Percentiles rank a stretch among this genome's conserved stretches.
These are phyloP conservation scores for Sporothrix phasma DNA, from an alignment of 2,329 filamentous ascomycete genomes.

Conservation along the genomic window DNA sequence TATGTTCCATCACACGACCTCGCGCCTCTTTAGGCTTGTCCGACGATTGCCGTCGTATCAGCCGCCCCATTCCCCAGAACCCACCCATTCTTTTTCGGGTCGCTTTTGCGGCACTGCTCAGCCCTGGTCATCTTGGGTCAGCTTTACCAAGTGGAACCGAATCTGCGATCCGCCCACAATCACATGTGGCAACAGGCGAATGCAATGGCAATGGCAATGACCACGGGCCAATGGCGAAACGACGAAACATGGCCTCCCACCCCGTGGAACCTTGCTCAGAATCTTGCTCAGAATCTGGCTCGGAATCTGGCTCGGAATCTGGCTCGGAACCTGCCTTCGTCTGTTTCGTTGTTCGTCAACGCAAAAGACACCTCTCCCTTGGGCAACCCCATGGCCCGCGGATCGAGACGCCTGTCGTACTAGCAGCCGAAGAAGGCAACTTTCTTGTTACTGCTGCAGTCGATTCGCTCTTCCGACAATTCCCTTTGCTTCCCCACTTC, in stretches of 20 bases:
- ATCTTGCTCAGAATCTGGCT: not conserved
- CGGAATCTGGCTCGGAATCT: not conserved
- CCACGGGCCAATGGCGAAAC: no score
- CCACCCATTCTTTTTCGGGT: not conserved
- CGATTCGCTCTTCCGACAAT: conserved; percentile 15
- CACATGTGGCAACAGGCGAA: not conserved
- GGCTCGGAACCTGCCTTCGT: not conserved
- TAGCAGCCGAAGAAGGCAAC: conserved; percentile 7
- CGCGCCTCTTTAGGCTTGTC: conserved; percentile 3
- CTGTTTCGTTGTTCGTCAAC: not conserved
- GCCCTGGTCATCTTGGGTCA: not conserved
- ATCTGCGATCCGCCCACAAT: not conserved
- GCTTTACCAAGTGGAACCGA: conserved; percentile 5
- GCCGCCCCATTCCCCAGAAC: not conserved
- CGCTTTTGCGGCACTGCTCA: not conserved
- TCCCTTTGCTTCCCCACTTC: conserved; percentile 11
- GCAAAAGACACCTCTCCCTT: not conserved
- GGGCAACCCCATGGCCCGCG: not conserved
- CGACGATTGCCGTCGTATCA: conserved; percentile 11
- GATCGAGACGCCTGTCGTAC: conserved; percentile 8
- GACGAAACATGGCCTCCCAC: not conserved
- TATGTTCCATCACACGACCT: conserved; percentile 4
- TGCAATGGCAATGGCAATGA: no score
- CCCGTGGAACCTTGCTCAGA: no score
- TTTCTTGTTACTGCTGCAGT: not conserved